A percentile compares a stretch with the other conserved stretches of the same genome.
Conservation (phyloP, 441 rosid species). For the Populus trichocarpa region DNA sequence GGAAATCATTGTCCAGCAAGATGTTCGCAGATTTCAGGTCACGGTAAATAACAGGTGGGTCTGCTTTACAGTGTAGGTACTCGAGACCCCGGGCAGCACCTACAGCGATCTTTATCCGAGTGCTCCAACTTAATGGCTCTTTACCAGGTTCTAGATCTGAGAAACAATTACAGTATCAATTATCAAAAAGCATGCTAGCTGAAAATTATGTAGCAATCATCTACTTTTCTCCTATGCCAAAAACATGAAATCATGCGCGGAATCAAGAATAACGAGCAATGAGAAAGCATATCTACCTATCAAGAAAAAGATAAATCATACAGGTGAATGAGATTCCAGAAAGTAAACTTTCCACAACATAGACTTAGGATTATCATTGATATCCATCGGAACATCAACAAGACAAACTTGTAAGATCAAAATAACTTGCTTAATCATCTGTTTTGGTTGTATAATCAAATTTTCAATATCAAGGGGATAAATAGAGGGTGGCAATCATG, state of each 20-base stretch:
- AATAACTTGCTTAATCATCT: not conserved
- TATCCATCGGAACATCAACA: not conserved
- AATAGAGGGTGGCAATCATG: not conserved
- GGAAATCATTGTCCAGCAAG: conserved; percentile 78
- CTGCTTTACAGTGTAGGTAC: conserved; percentile 84
- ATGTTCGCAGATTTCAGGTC: conserved; percentile 95
- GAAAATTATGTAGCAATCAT: not conserved
- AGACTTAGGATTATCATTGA: not conserved
- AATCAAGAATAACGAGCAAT: not conserved
- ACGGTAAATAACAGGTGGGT: conserved; percentile 94
- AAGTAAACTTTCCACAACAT: not conserved
- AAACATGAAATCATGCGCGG: not conserved
- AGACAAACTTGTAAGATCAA: not conserved
- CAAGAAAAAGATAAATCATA: not conserved
- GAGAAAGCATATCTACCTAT: not conserved
- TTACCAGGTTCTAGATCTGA: conserved; percentile 63
- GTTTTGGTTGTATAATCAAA: not conserved
- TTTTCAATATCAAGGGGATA: not conserved
- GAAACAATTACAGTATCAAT: not conserved
- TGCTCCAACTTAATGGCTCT: conserved; percentile 82
- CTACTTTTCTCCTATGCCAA: not conserved
- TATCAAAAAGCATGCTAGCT: not conserved
- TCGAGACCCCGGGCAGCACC: conserved; percentile 95
- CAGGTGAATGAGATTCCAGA: not conserved
- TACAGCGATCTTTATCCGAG: conserved; percentile 90